phyloP scores from a whole-genome alignment of 2,329 filamentous ascomycete species.

The Monosporascus cannonballus region DNA sequence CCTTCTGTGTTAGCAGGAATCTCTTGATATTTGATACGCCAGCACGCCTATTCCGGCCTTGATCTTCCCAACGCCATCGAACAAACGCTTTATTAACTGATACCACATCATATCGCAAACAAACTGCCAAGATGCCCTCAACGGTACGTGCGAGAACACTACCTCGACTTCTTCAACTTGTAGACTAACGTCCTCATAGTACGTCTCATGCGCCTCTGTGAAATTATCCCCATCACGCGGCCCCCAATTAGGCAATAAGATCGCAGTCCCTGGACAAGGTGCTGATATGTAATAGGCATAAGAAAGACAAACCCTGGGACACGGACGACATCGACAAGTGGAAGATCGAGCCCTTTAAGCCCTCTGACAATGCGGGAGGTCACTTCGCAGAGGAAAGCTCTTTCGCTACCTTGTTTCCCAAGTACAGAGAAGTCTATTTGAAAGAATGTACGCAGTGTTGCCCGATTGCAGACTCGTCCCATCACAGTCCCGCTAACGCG shows the following conservation, averaged over 20 bases:
- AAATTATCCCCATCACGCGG: background rate
- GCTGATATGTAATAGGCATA: constrained; percentile 50
- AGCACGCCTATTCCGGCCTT: background rate
- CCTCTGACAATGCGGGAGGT: constrained; percentile 78
- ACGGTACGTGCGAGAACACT: background rate
- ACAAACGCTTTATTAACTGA: background rate
- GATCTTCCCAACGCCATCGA: background rate
- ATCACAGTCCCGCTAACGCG: background rate
- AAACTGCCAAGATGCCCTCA: background rate
- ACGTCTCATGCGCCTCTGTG: background rate
- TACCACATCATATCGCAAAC: background rate
- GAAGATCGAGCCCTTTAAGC: constrained; percentile 83
- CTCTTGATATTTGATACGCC: background rate
- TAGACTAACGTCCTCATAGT: background rate
- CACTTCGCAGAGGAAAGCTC: constrained; percentile 90
- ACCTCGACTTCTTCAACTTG: too few relatives aligned
- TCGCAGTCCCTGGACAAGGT: too few relatives aligned
- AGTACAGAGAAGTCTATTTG: constrained; percentile 92
- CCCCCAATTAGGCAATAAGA: too few relatives aligned
- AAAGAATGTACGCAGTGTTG: constrained; percentile 54
- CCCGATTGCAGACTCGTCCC: background rate
- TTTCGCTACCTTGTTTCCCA: constrained; percentile 83
- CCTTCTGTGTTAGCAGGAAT: background rate
- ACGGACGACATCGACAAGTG: constrained; percentile 97
- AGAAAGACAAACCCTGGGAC: constrained; percentile 90